phyloP scores from a whole-genome alignment of 1,284 basidiomycete genomes.

The Puccinia coronata region DNA sequence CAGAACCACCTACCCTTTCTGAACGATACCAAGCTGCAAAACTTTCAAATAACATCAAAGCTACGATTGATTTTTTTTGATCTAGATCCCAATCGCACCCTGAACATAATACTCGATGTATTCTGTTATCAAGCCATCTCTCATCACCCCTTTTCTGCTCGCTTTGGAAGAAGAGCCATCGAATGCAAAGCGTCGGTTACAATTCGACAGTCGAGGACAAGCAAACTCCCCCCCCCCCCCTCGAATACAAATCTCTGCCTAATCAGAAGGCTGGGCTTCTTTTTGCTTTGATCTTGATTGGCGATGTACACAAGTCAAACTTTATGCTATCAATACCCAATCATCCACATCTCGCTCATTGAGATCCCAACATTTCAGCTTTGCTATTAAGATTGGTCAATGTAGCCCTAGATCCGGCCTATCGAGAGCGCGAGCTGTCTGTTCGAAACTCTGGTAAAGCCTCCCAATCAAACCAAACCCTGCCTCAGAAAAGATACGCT shows the following conservation, averaged over 20 bases:
- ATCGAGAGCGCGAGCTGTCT: slow-evolving; percentile 9
- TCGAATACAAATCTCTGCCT: slow-evolving; percentile 62
- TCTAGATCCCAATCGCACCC: slow-evolving; percentile 86
- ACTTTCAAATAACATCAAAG: slow-evolving; percentile 83
- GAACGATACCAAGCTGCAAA: slow-evolving; percentile 64
- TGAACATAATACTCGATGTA: slow-evolving; percentile 91
- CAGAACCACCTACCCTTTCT: slow-evolving; percentile 68
- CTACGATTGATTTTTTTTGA: slow-evolving; percentile 89
- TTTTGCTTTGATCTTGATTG: slow-evolving; percentile 78
- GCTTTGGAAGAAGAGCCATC: slow-evolving; percentile 79
- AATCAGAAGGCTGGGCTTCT: slow-evolving; percentile 83
- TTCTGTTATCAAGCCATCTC: slow-evolving; percentile 77
- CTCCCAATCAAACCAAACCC: background rate
- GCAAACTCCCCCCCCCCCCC: slow-evolving; percentile 2
- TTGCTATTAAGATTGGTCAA: slow-evolving; percentile 74
- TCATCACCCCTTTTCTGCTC: slow-evolving; percentile 87
- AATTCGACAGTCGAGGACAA: slow-evolving; percentile 24
- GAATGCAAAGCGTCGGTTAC: slow-evolving; percentile 61
- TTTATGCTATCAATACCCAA: slow-evolving; percentile 83
- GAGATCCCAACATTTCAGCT: slow-evolving; percentile 73
- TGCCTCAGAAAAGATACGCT: slow-evolving; percentile 34
- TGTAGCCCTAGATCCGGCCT: slow-evolving; percentile 61
- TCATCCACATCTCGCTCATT: slow-evolving; percentile 64
- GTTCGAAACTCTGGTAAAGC: slow-evolving; percentile 5
- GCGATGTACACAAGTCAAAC: slow-evolving; percentile 75